Evolutionary conservation across 2,329 filamentous ascomycete genomes (phyloP).

Genomic region (Colletotrichum abscissum): DNA sequence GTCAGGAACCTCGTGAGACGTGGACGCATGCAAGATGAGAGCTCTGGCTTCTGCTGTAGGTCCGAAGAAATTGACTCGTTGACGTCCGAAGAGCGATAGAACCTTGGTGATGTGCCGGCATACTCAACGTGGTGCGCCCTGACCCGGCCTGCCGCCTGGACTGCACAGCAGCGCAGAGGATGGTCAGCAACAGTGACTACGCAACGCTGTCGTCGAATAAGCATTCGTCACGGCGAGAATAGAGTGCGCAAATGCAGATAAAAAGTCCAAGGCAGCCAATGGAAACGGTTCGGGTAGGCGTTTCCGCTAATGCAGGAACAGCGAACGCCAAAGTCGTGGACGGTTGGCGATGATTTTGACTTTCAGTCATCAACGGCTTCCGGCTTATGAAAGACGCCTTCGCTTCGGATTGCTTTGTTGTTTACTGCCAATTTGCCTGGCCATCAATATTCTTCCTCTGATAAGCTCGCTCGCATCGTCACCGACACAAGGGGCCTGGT

Average conservation of each 20-base stretch:
- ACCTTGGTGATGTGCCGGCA: constrained; percentile 2
- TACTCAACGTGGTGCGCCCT: constrained; percentile 1
- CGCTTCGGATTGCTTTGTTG: not conserved
- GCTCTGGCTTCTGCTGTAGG: too few species aligned
- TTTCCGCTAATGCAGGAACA: constrained; percentile 35
- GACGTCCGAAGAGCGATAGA: not conserved
- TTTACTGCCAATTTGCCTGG: not conserved
- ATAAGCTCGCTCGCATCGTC: not conserved
- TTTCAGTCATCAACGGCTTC: not conserved
- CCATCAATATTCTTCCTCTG: not conserved
- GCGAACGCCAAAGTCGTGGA: constrained; percentile 15
- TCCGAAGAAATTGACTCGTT: not conserved
- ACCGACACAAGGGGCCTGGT: not conserved
- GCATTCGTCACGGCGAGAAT: constrained; percentile 23
- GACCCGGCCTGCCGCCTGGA: not conserved
- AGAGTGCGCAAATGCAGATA: constrained; percentile 16
- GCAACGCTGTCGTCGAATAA: constrained; percentile 19
- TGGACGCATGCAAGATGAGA: not conserved
- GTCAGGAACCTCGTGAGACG: not conserved
- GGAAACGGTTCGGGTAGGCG: constrained; percentile 11
- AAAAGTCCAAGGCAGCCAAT: constrained; percentile 5
- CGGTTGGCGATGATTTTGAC: not conserved
- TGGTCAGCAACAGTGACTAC: not conserved
- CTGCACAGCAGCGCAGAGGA: not conserved
- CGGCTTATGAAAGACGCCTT: not conserved